These are phyloP conservation scores for Xylariales sp. DNA, from an alignment of 2,329 filamentous ascomycete species.

Conservation along the genomic window DNA sequence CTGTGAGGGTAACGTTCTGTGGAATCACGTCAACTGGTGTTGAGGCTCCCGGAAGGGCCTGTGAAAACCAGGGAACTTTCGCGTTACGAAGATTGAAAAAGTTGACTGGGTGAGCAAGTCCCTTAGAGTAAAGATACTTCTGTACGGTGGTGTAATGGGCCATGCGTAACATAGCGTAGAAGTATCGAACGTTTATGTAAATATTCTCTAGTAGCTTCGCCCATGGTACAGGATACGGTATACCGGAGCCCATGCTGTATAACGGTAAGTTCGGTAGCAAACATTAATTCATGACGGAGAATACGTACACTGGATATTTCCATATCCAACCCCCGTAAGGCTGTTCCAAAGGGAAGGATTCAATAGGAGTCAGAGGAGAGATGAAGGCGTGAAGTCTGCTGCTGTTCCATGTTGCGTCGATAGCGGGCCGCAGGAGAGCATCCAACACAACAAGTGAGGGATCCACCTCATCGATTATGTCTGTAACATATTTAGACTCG, in stretches of 20 bases:
- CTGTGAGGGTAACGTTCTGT: constrained; percentile 38
- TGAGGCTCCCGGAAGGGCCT: constrained; percentile 36
- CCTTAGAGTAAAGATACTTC: constrained; percentile 34
- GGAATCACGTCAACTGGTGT: constrained; percentile 37
- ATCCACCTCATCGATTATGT: constrained; percentile 37
- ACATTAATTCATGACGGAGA: not conserved
- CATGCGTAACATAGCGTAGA: constrained; percentile 33
- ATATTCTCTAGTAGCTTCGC: constrained; percentile 36
- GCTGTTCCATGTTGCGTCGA: constrained; percentile 38
- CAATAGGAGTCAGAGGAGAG: constrained; percentile 33
- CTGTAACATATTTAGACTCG: constrained; percentile 12
- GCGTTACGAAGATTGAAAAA: constrained; percentile 28
- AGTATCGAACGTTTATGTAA: constrained; percentile 35
- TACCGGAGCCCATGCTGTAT: constrained; percentile 37
- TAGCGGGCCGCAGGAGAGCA: constrained; percentile 33
- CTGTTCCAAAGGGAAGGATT: constrained; percentile 35
- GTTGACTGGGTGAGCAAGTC: constrained; percentile 26
- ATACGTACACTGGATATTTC: constrained; percentile 41
- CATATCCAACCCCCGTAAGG: constrained; percentile 36
- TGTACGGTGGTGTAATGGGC: constrained; percentile 13
- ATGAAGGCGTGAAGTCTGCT: constrained; percentile 39
- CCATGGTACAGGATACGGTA: constrained; percentile 41
- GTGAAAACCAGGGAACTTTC: constrained; percentile 36
- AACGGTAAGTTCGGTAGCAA: not conserved
- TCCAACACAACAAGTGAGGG: constrained; percentile 41